Evolutionary conservation across 129 eudicot genomes (phyloP), one percentile per base, ranked within the genome.

Genomic region (Artemisia argyi): DNA sequence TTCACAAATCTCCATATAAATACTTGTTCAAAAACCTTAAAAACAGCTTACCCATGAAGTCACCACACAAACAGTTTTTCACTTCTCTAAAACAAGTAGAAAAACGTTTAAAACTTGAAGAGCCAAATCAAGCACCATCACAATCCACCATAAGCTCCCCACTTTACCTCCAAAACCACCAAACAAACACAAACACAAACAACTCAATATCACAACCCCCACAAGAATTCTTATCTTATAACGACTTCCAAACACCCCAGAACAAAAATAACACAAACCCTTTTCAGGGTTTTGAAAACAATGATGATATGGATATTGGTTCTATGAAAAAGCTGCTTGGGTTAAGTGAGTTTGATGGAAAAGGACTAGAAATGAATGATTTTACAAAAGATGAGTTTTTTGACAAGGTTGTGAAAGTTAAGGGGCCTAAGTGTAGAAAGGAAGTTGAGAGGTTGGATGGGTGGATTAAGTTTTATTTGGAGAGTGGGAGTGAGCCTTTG

Each of bases 401-500:
- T 32, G 89, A 56, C 6, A 88, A 82, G 82, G 81, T 91, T 73
- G 92, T 86, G 63, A 81, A 86, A 59, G 87, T 86, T 19, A 91
- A 88, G 78, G 96, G 97, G 35, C 87, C 89, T 2, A 91, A 83
- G 54, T 82, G 85, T 75, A 75, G 18, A 75, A 79, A 80, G 81
- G 92, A 91, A 72, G 71, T 76, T 4, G 85, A 86, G 87, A 88
- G 97, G 47, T 81, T 91, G 74, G 85, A 91, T 49, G 83, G 87
- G 13, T 88, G 97, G 97, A 88, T 91, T 61, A 76, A 79, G 42
- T 76, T 81, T 53, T 88, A 79, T 24, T 52, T 63, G 83, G 59
- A 12, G 35, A 54, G 66, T 14, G 66, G 74, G 13, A 73, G 15
- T 9, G 96, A 91, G 87, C 96, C 92, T 7, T 77, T 88, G 12